A percentile compares a stretch with the other conserved stretches of the same genome.
Evolutionary conservation across 495 filamentous ascomycete species (phyloP).

Genomic region (Immersiella caudata): DNA sequence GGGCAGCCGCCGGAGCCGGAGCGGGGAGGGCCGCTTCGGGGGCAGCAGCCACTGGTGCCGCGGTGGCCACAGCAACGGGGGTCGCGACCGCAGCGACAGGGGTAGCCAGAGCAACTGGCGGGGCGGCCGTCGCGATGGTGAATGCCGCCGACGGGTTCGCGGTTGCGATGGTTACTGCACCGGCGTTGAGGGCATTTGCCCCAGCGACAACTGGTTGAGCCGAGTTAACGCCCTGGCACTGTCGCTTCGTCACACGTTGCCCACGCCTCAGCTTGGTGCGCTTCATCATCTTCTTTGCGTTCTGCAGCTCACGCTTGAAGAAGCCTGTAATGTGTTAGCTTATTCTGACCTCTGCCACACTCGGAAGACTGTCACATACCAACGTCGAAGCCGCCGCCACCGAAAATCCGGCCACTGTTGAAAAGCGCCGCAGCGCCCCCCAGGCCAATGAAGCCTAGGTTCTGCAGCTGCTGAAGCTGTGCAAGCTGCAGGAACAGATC

Average conservation of each 20-base stretch:
- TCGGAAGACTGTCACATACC: constrained; percentile 26
- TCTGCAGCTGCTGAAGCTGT: constrained; percentile 44
- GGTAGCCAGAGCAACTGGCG: constrained; percentile 5
- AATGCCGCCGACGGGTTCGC: constrained; percentile 9
- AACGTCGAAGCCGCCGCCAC: constrained; percentile 41
- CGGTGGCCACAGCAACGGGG: constrained; percentile 11
- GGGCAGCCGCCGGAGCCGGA: neutral
- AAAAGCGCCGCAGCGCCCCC: constrained; percentile 41
- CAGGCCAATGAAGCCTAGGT: constrained; percentile 43
- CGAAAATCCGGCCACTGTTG: constrained; percentile 35
- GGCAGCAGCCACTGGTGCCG: constrained; percentile 17
- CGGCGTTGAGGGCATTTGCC: neutral
- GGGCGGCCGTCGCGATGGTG: constrained; percentile 13
- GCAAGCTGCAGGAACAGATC: constrained; percentile 48
- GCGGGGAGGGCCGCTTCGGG: constrained; percentile 3
- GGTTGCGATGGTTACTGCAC: constrained; percentile 15
- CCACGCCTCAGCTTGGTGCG: constrained; percentile 30
- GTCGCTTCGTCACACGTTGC: constrained; percentile 23
- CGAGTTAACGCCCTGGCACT: constrained; percentile 18
- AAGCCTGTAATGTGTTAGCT: constrained; percentile 31
- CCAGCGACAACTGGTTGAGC: constrained; percentile 3
- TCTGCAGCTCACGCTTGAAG: constrained; percentile 44
- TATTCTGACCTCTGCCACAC: neutral
- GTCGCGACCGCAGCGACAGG: constrained; percentile 7
- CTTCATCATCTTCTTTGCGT: constrained; percentile 34